Evolutionary conservation across 2,329 filamentous ascomycete genomes (phyloP).

Genomic region (Trichoderma sp.): DNA sequence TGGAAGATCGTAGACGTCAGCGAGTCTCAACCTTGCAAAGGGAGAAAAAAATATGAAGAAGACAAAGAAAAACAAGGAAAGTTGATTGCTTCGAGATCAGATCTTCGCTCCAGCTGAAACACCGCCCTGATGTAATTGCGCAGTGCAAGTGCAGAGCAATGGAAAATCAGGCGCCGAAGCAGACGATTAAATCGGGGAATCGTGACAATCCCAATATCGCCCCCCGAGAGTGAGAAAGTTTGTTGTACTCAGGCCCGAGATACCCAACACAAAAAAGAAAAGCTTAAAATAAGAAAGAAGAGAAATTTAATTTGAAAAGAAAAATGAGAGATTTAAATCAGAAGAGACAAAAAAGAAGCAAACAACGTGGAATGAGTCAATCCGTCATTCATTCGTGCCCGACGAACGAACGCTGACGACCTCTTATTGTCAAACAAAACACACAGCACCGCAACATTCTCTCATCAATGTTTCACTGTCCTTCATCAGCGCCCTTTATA

Average conservation of each 20-base stretch:
- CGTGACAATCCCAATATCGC: neutral
- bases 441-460: neutral
- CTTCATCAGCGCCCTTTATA: neutral
- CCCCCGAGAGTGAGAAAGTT: neutral
- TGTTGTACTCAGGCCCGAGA: neutral
- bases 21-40: neutral
- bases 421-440: neutral
- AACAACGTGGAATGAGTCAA: neutral
- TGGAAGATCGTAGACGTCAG: constrained; percentile 6
- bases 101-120: neutral
- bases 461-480: neutral
- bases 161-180: neutral
- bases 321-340: no score
- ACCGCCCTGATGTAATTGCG: neutral
- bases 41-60: neutral
- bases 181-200: neutral
- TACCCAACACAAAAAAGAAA: neutral
- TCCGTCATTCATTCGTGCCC: neutral
- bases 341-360: neutral
- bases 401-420: neutral
- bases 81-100: neutral
- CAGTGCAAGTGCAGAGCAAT: neutral
- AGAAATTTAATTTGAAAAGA: neutral
- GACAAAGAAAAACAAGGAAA: neutral
- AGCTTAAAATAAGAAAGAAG: neutral